Evolutionary conservation across 2,329 filamentous ascomycete genomes (phyloP), one percentile per base, ranked within the genome.

Genomic region (Aspergillus cejpii): DNA sequence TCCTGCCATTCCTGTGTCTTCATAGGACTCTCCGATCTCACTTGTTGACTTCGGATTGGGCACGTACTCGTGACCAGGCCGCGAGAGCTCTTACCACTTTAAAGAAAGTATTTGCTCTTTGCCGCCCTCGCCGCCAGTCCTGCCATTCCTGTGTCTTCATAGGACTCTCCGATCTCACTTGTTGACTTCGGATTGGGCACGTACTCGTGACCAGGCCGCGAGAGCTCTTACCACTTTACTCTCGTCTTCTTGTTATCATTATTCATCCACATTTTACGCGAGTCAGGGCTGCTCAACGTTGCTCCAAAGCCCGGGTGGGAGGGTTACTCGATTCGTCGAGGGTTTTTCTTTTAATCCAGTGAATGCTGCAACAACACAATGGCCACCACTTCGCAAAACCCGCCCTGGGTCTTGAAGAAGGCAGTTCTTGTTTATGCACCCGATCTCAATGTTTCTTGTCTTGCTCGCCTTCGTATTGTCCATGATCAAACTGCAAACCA

Each of bases 91-190:
- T 31, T 49, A 44, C 47, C 19, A 41, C 27, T 47, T 45, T 50
- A 50, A n/a, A n/a, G n/a, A n/a, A n/a, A n/a, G n/a, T n/a, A n/a
- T n/a, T n/a, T n/a, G n/a, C n/a, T n/a, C 17, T 47, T 46, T 52
- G 49, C 49, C 10, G 44, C 42, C 12, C 53, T 51, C 48, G 51
- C 27, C 43, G 39, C 51, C 49, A 44, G 51, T 39, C 49, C 46
- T 54, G 49, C 50, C 51, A 55, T 55, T 54, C 53, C 53, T 55
- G 49, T 55, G 49, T 45, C 19, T 29, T 43, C 49, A 55, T 51
- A 49, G 48, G 53, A 51, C 51, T 55, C 49, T 54, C 53, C 24
- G 45, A 49, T 47, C 20, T 53, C 51, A 48, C 49, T 43, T 26
- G 45, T 43, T 48, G 45, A 50, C 20, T 46, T 53, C 44, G 44